phyloP scores from a whole-genome alignment of 1,139 yeast genomes.

The Nakaseomyces delphensis region DNA sequence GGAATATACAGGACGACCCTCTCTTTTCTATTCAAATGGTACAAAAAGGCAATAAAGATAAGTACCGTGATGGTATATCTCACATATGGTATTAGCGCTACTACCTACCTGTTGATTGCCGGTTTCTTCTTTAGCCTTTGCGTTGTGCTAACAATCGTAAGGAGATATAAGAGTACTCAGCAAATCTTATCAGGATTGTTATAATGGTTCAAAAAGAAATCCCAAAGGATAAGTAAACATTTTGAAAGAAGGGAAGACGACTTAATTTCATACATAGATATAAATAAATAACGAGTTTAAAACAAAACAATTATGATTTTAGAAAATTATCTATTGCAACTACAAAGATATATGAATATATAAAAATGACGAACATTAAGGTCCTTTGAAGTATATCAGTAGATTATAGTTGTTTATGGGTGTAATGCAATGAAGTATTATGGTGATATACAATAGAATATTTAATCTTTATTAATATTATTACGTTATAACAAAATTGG shows the following conservation, averaged over 20 bases:
- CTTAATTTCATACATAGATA: too few relatives aligned
- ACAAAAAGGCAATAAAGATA: slow-evolving; percentile 13
- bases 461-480: too few relatives aligned
- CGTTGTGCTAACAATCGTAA: slow-evolving; percentile 20
- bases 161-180: slow-evolving; percentile 21
- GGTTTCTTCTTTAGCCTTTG: slow-evolving; percentile 27
- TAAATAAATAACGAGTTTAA: too few relatives aligned
- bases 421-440: too few relatives aligned
- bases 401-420: too few relatives aligned
- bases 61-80: slow-evolving; percentile 17
- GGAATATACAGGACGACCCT: slow-evolving; percentile 7
- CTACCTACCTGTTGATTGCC: slow-evolving; percentile 23
- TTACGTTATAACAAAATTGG: too few relatives aligned
- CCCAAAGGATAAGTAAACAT: neutral
- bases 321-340: too few relatives aligned
- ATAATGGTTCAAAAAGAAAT: neutral
- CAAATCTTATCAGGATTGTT: slow-evolving; percentile 1
- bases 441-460: too few relatives aligned
- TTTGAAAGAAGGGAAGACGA: neutral
- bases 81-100: slow-evolving; percentile 25
- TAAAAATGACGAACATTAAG: too few relatives aligned
- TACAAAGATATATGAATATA: too few relatives aligned
- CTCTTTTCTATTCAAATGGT: slow-evolving; percentile 8
- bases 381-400: too few relatives aligned
- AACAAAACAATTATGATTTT: too few relatives aligned